Evolutionary conservation across 768 basidiomycete species (phyloP).

Genomic region (Tricholoma sp.): DNA sequence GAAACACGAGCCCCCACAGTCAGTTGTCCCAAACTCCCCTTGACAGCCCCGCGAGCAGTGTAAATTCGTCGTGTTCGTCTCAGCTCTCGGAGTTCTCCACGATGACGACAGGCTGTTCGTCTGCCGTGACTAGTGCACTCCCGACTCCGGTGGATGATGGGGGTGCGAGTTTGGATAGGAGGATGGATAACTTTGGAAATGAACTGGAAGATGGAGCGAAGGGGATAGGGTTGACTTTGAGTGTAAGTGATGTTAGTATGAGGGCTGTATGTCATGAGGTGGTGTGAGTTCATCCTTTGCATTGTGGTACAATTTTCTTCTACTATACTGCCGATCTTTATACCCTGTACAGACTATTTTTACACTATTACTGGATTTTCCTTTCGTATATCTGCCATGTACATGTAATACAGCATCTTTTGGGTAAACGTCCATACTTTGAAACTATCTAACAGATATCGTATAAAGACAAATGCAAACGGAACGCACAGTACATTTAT

Average conservation of each 20-base stretch:
- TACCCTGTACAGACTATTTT: not conserved
- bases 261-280: slow-evolving; percentile 17
- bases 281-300: not conserved
- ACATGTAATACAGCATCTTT: no score
- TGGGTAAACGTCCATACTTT: no score
- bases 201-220: slow-evolving; percentile 11
- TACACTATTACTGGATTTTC: not conserved
- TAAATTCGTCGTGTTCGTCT: slow-evolving; percentile 15
- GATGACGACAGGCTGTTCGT: slow-evolving; percentile 16
- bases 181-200: slow-evolving; percentile 4
- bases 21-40: slow-evolving; percentile 14
- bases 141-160: slow-evolving; percentile 27
- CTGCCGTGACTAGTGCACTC: slow-evolving; percentile 24
- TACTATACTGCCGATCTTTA: not conserved
- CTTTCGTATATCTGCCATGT: no score
- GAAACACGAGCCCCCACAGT: slow-evolving; percentile 22
- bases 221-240: slow-evolving; percentile 10
- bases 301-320: not conserved
- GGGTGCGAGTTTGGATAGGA: not conserved
- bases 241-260: slow-evolving; percentile 1
- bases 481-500: not conserved
- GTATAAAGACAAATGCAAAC: not conserved
- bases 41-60: slow-evolving; percentile 19
- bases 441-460: not conserved
- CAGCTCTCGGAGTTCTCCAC: slow-evolving; percentile 21